Evolutionary conservation across 2,329 filamentous ascomycete genomes (phyloP), one percentile per base, ranked within the genome.

Genomic region (Ophiostoma himal-ulmi): DNA sequence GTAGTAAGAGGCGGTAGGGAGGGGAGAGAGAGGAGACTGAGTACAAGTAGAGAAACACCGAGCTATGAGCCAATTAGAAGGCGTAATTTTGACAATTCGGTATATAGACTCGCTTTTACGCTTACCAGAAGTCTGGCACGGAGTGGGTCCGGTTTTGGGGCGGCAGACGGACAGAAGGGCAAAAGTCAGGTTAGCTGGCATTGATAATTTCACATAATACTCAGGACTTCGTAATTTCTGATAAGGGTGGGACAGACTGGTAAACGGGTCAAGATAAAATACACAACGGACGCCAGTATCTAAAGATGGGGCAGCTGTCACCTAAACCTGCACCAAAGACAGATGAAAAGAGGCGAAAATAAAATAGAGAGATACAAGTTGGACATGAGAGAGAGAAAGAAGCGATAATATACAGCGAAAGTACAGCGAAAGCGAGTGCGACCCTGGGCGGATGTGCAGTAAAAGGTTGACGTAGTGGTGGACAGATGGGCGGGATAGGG

Each of bases 81-180:
- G 1, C 14, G 13, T 3, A 13, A 57, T 57, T 34, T 36, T 10
- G 13, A 62, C 14, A 13, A 17, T 11, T 62, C 22, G 26, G 26
- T 14, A 26, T 7, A 20, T 5, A 26, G 26, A 34, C 57, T 26
- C 57, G 26, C 57, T 62, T 62, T 62, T 34, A 13, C 2, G 26
- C 26, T 62, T 62, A 30, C 57, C 57, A 62, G 26, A 62, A 62
- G 57, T 62, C 57, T 62, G 57, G 57, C 57, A 62, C 57, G n/a
- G 22, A 30, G 57, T 62, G 57, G 57, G 13, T 26, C 57, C 57
- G 2, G 54, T 34, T 34, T 60, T 34, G 13, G 22, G 10, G 54
- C 20, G 20, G 48, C 48, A 54, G n/a, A 17, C 44, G 44, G 44
- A 17, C 52, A 57, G 8, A 57, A 26, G 52, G 22, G 22, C 4